These are phyloP conservation scores for Kodamaea hsintzibuensis DNA, from an alignment of 805 yeast species.

Conservation along the genomic window DNA sequence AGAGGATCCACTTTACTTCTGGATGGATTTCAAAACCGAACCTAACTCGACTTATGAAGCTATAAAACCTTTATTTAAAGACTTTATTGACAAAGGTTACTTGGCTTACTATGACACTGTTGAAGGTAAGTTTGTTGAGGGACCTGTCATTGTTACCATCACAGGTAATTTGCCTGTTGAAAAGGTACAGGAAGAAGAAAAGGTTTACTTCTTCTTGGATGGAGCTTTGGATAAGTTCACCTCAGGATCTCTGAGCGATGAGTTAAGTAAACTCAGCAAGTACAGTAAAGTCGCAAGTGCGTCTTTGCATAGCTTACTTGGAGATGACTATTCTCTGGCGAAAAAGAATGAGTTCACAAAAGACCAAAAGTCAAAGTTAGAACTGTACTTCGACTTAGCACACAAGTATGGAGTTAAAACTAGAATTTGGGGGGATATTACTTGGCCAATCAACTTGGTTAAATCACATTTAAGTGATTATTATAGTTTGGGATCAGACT, in stretches of 20 bases:
- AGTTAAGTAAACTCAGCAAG: constrained; percentile 23
- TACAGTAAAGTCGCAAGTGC: constrained; percentile 45
- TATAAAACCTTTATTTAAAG: constrained; percentile 46
- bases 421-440: constrained; percentile 71
- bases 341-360: constrained; percentile 30
- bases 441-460: constrained; percentile 57
- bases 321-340: constrained; percentile 17
- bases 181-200: constrained; percentile 22
- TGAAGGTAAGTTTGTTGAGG: constrained; percentile 35
- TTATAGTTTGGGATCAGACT: constrained; percentile 50
- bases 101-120: constrained; percentile 49
- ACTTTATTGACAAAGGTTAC: constrained; percentile 49
- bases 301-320: constrained; percentile 37
- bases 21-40: constrained; percentile 63
- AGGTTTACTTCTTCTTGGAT: constrained; percentile 50
- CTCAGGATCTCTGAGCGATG: constrained; percentile 21
- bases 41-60: constrained; percentile 49
- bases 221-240: constrained; percentile 45
- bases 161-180: constrained; percentile 66
- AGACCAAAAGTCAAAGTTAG: constrained; percentile 30
- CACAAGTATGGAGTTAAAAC: constrained; percentile 54
- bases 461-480: constrained; percentile 52
- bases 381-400: constrained; percentile 37
- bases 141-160: constrained; percentile 62
- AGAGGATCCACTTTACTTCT: constrained; percentile 54